Percentiles rank a stretch among this genome's conserved stretches.
These are phyloP conservation scores for Westerdykella ornata DNA, from an alignment of 2,329 filamentous ascomycete species.

Conservation along the genomic window DNA sequence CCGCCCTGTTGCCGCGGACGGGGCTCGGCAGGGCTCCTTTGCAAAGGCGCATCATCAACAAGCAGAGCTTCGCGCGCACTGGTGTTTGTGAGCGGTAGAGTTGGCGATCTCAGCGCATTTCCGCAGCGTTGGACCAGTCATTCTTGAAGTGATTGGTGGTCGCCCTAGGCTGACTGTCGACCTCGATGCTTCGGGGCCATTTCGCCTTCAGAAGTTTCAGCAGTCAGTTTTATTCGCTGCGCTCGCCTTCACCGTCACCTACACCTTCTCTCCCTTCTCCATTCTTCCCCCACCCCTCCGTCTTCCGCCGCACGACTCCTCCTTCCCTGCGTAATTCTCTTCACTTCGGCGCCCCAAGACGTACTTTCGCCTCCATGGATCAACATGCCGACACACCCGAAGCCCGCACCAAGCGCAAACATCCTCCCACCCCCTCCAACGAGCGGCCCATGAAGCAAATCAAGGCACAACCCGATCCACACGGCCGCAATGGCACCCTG, in stretches of 20 bases:
- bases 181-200: conserved; percentile 5
- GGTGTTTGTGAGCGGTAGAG: too few species aligned
- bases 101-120: too few species aligned
- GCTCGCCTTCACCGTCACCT: not conserved
- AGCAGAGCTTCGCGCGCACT: too few species aligned
- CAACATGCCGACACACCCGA: conserved; percentile 44
- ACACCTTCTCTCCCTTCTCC: not conserved
- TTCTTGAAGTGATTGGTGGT: not conserved
- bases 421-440: conserved; percentile 44
- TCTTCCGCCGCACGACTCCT: not conserved
- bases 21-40: too few species aligned
- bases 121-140: too few species aligned
- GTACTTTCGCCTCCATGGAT: conserved; percentile 39
- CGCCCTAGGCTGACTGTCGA: conserved; percentile 1
- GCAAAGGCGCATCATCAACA: too few species aligned
- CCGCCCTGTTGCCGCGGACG: too few species aligned
- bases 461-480: conserved; percentile 42
- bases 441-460: conserved; percentile 53
- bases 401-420: conserved; percentile 50
- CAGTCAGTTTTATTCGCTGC: not conserved
- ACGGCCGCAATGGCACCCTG: conserved; percentile 32
- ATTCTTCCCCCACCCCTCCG: not conserved
- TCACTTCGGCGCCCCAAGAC: not conserved
- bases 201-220: not conserved
- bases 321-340: not conserved